A percentile compares a stretch with the other conserved stretches of the same genome.
Evolutionary conservation across 2,329 filamentous ascomycete genomes (phyloP).

Genomic region (Alternaria panax): DNA sequence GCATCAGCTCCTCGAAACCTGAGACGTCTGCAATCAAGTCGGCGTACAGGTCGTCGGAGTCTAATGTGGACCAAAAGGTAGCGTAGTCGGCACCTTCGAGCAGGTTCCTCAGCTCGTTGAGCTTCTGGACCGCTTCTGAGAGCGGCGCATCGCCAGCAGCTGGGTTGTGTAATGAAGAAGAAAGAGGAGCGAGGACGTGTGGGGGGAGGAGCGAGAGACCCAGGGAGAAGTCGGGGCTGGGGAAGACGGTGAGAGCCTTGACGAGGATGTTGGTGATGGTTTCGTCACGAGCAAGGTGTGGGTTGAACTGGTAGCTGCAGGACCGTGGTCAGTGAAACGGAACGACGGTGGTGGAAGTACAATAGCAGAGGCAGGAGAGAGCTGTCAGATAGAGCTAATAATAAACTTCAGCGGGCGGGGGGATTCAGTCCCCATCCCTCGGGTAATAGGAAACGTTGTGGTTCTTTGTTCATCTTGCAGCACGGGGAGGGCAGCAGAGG

Average conservation of each 20-base stretch:
- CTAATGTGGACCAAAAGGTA: conserved; percentile 90
- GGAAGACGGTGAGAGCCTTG: conserved; percentile 97
- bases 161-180: conserved; percentile 57
- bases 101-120: conserved; percentile 81
- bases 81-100: conserved; percentile 91
- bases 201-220: conserved; percentile 92
- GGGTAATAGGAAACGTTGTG: conserved; percentile 99
- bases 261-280: conserved; percentile 98
- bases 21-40: conserved; percentile 93
- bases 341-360: background rate
- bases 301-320: conserved; percentile 97
- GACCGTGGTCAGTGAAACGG: conserved; percentile 23
- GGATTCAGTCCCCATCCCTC: conserved; percentile 68
- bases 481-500: conserved; percentile 15
- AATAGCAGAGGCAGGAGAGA: conserved; percentile 7
- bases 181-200: conserved; percentile 71
- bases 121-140: conserved; percentile 88
- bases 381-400: conserved; percentile 79
- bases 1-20: conserved; percentile 93
- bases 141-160: conserved; percentile 71
- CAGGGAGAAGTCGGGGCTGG: conserved; percentile 92
- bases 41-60: conserved; percentile 93
- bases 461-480: conserved; percentile 74
- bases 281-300: conserved; percentile 94
- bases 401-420: conserved; percentile 70